Evolutionary conservation across 2,329 filamentous ascomycete genomes (phyloP).

Genomic region (Pestalotiopsis sp.): DNA sequence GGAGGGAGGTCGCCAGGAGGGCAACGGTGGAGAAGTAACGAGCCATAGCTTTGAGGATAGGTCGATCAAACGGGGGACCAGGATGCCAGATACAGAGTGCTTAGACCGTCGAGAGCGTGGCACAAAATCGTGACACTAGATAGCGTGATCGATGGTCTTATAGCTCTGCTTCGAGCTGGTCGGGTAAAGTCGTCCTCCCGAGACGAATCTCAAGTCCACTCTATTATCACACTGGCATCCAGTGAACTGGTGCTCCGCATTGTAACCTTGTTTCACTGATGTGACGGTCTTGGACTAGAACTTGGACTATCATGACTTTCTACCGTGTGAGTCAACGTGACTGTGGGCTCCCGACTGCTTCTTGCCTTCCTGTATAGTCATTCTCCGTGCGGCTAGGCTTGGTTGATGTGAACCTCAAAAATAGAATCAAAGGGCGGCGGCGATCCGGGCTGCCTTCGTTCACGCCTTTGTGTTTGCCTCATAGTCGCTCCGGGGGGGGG

Average conservation of each 20-base stretch:
- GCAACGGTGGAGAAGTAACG: slow-evolving; percentile 7
- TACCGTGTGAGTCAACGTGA: background rate
- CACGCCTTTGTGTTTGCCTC: background rate
- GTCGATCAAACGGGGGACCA: background rate
- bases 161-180: background rate
- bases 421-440: background rate
- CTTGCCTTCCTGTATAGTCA: slow-evolving; percentile 9
- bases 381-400: background rate
- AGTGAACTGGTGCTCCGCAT: background rate
- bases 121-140: background rate
- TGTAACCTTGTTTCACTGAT: background rate
- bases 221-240: background rate
- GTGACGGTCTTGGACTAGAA: background rate
- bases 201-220: background rate
- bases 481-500: background rate
- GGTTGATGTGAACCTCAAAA: background rate
- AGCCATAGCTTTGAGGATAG: slow-evolving; percentile 2
- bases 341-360: background rate
- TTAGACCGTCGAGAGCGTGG: background rate
- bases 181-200: background rate
- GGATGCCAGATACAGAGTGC: background rate
- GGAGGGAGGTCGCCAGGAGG: slow-evolving; percentile 9
- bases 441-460: background rate
- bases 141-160: slow-evolving; percentile 3
- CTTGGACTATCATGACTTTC: background rate